Evolutionary conservation across 306 rosid genomes (phyloP).

Genomic region (cucumber (Cucumis sativus)): DNA sequence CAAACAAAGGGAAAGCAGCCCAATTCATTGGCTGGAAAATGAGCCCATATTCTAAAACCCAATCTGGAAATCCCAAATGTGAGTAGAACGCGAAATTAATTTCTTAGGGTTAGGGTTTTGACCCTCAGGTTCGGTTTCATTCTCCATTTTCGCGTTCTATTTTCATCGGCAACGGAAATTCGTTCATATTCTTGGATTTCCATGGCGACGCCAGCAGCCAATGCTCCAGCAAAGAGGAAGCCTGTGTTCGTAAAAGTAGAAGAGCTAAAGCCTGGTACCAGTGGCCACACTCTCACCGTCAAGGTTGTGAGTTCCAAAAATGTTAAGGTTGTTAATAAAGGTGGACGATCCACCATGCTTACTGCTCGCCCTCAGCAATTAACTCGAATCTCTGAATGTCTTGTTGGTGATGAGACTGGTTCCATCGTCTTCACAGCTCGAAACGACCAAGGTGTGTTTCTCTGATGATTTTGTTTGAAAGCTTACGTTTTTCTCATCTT

Average conservation of each 20-base stretch:
- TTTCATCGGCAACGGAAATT: neutral
- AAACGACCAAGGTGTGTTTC: slow-evolving; percentile 59
- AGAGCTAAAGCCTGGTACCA: slow-evolving; percentile 65
- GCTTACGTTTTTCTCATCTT: neutral
- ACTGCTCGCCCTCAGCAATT: slow-evolving; percentile 34
- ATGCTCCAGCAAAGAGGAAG: slow-evolving; percentile 45
- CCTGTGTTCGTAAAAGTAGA: slow-evolving; percentile 77
- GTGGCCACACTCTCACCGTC: slow-evolving; percentile 72
- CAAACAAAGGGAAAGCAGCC: neutral
- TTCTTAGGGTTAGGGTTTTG: slow-evolving; percentile 14
- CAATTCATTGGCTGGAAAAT: neutral
- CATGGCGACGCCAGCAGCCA: slow-evolving; percentile 13
- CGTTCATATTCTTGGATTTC: neutral
- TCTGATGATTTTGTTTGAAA: neutral
- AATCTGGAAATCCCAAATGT: neutral
- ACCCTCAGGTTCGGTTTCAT: neutral
- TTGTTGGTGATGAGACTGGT: slow-evolving; percentile 72
- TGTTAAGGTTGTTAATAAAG: slow-evolving; percentile 29
- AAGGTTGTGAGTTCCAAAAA: slow-evolving; percentile 53
- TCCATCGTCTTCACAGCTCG: slow-evolving; percentile 74
- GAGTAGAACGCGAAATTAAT: neutral
- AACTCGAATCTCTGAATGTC: slow-evolving; percentile 60
- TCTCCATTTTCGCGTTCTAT: neutral
- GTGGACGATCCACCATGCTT: slow-evolving; percentile 38
- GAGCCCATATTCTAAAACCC: neutral